Evolutionary conservation across 805 yeast species (phyloP).

Genomic region (Wickerhamomyces bovis): DNA sequence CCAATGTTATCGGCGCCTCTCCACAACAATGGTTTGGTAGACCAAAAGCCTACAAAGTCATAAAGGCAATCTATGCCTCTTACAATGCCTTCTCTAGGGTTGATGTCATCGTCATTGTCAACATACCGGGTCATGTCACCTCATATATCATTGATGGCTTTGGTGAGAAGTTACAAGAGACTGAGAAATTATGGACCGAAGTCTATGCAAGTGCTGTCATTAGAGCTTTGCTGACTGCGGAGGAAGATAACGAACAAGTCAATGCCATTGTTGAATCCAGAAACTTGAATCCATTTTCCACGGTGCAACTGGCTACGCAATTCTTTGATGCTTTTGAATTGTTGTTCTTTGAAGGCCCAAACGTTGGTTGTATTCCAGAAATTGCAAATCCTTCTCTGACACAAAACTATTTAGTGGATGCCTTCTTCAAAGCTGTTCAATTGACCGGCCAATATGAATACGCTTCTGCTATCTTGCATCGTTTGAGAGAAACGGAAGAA

Average conservation of each 20-base stretch:
- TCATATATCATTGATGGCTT: slow-evolving; percentile 37
- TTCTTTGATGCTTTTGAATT: slow-evolving; percentile 63
- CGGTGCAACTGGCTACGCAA: slow-evolving; percentile 38
- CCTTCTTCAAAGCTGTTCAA: slow-evolving; percentile 57
- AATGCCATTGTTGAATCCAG: slow-evolving; percentile 76
- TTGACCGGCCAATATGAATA: slow-evolving; percentile 59
- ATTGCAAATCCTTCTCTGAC: slow-evolving; percentile 61
- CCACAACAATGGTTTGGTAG: slow-evolving; percentile 82
- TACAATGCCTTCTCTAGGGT: slow-evolving; percentile 67
- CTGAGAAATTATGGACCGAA: slow-evolving; percentile 49
- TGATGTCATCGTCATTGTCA: slow-evolving; percentile 68
- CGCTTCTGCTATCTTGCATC: slow-evolving; percentile 52
- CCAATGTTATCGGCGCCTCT: slow-evolving; percentile 53
- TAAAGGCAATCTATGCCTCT: slow-evolving; percentile 63
- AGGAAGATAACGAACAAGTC: slow-evolving; percentile 72
- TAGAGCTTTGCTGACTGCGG: slow-evolving; percentile 60
- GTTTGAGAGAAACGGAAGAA: slow-evolving; percentile 47
- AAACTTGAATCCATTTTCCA: slow-evolving; percentile 67
- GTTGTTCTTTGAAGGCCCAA: slow-evolving; percentile 60
- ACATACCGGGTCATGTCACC: slow-evolving; percentile 69
- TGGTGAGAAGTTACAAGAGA: slow-evolving; percentile 50
- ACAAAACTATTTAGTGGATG: slow-evolving; percentile 69
- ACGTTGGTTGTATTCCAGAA: slow-evolving; percentile 61
- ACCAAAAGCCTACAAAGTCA: slow-evolving; percentile 60
- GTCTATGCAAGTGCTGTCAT: slow-evolving; percentile 56